Base-by-base conservation (phyloP, 2,329 filamentous ascomycete species). In the Clonostachys rosea region DNA sequence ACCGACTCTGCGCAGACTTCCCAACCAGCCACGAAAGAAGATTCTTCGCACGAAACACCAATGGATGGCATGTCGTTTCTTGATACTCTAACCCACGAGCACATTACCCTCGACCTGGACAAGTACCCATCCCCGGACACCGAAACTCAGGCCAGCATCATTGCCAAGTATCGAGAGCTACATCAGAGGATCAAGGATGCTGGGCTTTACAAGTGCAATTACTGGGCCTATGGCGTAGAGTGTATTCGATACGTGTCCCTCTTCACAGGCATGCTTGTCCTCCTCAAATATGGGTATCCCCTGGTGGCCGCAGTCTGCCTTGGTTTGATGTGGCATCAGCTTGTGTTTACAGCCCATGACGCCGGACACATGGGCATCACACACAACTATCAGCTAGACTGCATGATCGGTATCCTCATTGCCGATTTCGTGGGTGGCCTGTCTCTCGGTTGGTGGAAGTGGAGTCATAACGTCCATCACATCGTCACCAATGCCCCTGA, bases 301-400 rank as follows among this genome's bases (percentile, higher is more conserved):
- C 73, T 69, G 43, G 70, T 79, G 3, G 89, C 88, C 48, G 91
- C 82, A 2, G 63, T 88, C 43, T 90, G 85, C 55, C 74, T 97
- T 4, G 94, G 92, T 17, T 75, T 81, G 52, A 79, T 95, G 60
- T 97, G 94, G 92, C 94, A 97, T 61, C 94, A 97, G 63, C 78
- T 97, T 30, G 87, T 92, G 45, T 99, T 99, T 62, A 86, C 86
- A 2, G 94, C 89, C 50, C 94, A 99, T 66, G 94, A 99, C 73
- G 89, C 92, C 44, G 91, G 90, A 7, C 94, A 99, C 66, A 95
- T 96, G 87, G 94, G 89, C 54, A 96, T 99, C 57, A 99, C 94
- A 3, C 92, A 97, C 67, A 77, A 86, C 62, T 97, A 92, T 63
- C 84, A 87, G 44, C 68, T 83, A 36, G 94, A 99, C 65, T 87